Base-by-base conservation (phyloP, 176 grass and related monocot genomes). In the Melocanna baccifera region DNA sequence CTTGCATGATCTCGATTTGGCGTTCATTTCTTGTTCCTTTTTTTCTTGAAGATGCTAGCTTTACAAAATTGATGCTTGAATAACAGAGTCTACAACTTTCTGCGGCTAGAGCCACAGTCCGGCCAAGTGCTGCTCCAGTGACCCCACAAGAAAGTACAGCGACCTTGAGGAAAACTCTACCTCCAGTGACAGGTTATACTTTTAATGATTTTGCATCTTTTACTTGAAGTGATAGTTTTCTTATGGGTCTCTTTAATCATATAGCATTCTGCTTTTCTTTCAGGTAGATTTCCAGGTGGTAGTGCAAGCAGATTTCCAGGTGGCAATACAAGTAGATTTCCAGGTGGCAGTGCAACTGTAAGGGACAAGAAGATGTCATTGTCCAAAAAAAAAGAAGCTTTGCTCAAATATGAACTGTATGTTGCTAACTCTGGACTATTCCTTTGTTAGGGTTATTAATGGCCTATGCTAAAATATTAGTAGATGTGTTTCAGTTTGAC, bases 381-480 rank as follows among this genome's bases (percentile, higher is more conserved):
- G 42, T 89, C 89, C 37, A 94, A 97, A 90, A 98, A 95, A 77
- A 93, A 91, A 90, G 96, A 98, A 88, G 93, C 96, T 90, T 93
- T 90, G 74, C 88, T 98, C 69, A 90, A 94, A 92, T 98, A 95
- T 73, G 88, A 98, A 83, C 96, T 98, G 96, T 98, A 90, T 83
- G 89, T 65, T 48, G 22, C 56, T 66, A 69, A 84, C 39, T 82
- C 75, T 81, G 45, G 22, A 66, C 37, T 81, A 59, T 89, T 86
- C 75, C 58, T 72, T 13, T 66, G 68, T 86, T 85, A 75, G 36
- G 28, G 55, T 67, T 51, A 32, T 81, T 57, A 71, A 67, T 86
- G 67, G 59, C 56, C 25, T 71, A 45, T 85, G 69, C 69, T 82
- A 79, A 84, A 55, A 85, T 88, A 48, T 76, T 51, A 39, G 58